Evolutionary conservation across 176 grass and related monocot species (phyloP).

Genomic region (Bromus sterilis): DNA sequence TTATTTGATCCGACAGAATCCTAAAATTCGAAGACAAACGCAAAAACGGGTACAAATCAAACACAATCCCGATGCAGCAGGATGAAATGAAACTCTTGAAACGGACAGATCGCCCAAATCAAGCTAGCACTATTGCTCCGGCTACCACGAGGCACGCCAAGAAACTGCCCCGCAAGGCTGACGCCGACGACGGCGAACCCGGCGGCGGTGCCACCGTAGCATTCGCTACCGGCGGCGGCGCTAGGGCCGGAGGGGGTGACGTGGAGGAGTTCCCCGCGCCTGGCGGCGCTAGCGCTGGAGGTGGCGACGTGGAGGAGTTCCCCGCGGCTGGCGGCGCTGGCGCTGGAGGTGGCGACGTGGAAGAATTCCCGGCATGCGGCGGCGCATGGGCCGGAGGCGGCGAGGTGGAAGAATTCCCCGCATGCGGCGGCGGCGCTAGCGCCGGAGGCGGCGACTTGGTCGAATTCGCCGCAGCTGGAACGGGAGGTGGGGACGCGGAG

Average conservation of each 20-base stretch:
- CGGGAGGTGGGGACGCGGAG: background rate
- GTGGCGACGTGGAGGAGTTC: background rate
- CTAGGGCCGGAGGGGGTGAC: background rate
- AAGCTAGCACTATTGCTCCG: constrained; percentile 7
- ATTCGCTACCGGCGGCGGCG: background rate
- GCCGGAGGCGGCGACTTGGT: background rate
- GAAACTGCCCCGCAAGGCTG: background rate
- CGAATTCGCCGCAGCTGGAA: background rate
- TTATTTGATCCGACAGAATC: background rate
- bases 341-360: background rate
- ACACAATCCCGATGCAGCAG: background rate
- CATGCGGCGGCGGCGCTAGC: background rate
- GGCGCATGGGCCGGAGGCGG: background rate
- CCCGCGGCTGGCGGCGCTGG: background rate
- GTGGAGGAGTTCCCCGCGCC: background rate
- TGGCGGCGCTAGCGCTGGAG: background rate
- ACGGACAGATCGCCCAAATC: background rate
- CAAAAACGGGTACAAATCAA: background rate
- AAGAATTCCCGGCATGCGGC: background rate
- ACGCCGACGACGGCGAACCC: constrained; percentile 5
- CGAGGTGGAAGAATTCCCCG: background rate
- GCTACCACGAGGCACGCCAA: background rate
- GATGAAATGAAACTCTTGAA: background rate
- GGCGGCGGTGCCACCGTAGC: background rate
- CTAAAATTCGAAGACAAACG: background rate